Conservation (phyloP, 306 rosid genomes). For the Delonix regia region DNA sequence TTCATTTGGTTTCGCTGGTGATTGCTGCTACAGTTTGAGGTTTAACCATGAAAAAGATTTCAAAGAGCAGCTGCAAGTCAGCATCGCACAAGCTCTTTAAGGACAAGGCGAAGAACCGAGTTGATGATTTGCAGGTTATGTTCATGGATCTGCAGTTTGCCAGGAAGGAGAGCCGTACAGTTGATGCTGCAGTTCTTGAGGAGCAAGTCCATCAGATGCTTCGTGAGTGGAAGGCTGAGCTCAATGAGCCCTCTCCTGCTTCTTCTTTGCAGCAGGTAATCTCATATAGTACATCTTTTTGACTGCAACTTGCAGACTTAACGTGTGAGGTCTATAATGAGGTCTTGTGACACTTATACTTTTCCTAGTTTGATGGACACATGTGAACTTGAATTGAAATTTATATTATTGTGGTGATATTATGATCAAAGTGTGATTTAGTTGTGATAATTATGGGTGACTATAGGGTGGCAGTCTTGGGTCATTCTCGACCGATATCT, state of each 20-base stretch:
- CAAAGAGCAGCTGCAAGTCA: slow-evolving; percentile 84
- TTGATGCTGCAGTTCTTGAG: slow-evolving; percentile 72
- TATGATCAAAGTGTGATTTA: slow-evolving; percentile 39
- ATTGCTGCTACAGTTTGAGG: slow-evolving; percentile 28
- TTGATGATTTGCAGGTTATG: slow-evolving; percentile 79
- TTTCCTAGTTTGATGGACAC: slow-evolving; percentile 25
- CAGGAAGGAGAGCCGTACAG: slow-evolving; percentile 81
- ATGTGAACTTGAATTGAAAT: slow-evolving; percentile 21
- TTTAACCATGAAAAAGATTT: slow-evolving; percentile 66
- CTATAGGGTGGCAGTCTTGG: slow-evolving; percentile 82
- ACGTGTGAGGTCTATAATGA: slow-evolving; percentile 1
- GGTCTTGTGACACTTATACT: neutral
- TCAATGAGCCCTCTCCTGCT: slow-evolving; percentile 81
- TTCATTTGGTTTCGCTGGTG: slow-evolving; percentile 28
- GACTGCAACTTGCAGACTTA: slow-evolving; percentile 23
- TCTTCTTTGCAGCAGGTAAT: slow-evolving; percentile 85
- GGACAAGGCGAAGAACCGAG: slow-evolving; percentile 89
- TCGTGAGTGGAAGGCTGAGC: slow-evolving; percentile 91
- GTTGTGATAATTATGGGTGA: slow-evolving; percentile 42
- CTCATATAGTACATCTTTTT: slow-evolving; percentile 26
- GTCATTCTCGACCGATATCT: slow-evolving; percentile 83
- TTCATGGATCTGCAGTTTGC: slow-evolving; percentile 80
- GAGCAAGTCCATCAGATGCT: slow-evolving; percentile 96
- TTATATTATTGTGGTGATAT: slow-evolving; percentile 4
- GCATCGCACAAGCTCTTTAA: slow-evolving; percentile 75